A percentile compares a stretch with the other conserved stretches of the same genome.
phyloP scores from a whole-genome alignment of 164 flowering plant genomes.

The Brasenia schreberi region DNA sequence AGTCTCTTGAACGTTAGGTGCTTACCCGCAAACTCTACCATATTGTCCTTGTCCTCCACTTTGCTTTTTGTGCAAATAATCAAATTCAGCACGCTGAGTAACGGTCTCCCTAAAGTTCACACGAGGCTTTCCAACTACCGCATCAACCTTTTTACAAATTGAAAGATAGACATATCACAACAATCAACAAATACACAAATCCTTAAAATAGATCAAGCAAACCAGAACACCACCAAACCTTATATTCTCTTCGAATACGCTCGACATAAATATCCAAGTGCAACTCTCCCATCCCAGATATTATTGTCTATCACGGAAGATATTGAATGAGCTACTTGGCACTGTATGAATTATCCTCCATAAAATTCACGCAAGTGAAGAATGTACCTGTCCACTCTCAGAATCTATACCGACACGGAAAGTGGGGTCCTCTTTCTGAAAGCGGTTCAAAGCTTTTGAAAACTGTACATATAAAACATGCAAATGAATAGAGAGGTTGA shows the following conservation, averaged over 20 bases:
- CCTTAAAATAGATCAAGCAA: not conserved
- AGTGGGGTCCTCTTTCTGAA: constrained; percentile 98
- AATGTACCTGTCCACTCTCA: constrained; percentile 90
- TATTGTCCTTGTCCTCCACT: constrained; percentile 98
- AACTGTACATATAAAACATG: constrained; percentile 31
- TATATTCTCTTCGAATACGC: constrained; percentile 91
- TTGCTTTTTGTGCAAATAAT: constrained; percentile 97
- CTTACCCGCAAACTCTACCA: constrained; percentile 93
- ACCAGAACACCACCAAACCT: constrained; percentile 28
- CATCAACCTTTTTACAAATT: constrained; percentile 58
- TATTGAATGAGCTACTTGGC: not conserved
- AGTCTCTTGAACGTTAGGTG: not conserved
- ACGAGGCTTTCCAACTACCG: constrained; percentile 96
- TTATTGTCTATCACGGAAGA: constrained; percentile 53
- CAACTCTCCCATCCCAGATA: constrained; percentile 99
- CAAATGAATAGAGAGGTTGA: not conserved
- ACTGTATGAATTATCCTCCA: not conserved
- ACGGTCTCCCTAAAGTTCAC: constrained; percentile 96
- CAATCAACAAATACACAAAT: not conserved
- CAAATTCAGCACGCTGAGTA: constrained; percentile 94
- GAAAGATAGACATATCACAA: not conserved
- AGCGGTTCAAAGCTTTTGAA: constrained; percentile 96
- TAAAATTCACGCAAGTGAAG: not conserved
- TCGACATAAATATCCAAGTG: constrained; percentile 98
- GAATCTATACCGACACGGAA: constrained; percentile 97